Evolutionary conservation across 495 filamentous ascomycete genomes (phyloP).

Genomic region (Astrocystis sublimbata): DNA sequence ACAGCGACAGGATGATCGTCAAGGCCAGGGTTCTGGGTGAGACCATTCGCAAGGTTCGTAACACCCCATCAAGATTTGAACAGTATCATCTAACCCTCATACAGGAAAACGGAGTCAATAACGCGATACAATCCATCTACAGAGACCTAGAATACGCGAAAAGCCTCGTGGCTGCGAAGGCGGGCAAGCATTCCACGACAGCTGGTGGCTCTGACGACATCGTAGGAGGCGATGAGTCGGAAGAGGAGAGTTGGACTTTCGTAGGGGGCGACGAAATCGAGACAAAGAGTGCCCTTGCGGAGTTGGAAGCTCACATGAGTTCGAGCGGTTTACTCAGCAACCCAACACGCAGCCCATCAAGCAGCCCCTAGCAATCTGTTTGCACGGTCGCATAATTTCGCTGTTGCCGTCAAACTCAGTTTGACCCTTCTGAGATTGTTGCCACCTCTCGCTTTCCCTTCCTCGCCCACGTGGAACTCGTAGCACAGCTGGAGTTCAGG

Average conservation of each 20-base stretch:
- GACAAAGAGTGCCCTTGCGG: constrained; percentile 28
- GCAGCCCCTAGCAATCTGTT: constrained; percentile 11
- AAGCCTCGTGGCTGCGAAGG: constrained; percentile 68
- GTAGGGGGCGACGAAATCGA: constrained; percentile 43
- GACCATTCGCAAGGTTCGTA: constrained; percentile 79
- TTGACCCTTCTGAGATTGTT: too few relatives aligned
- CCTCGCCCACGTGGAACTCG: too few relatives aligned
- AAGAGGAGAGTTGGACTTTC: constrained; percentile 55
- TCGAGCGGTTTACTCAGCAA: constrained; percentile 18
- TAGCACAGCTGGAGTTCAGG: neutral
- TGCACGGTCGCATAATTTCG: constrained; percentile 12
- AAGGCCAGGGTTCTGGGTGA: constrained; percentile 81
- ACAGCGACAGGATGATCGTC: constrained; percentile 83
- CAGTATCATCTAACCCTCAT: constrained; percentile 17
- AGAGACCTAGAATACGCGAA: constrained; percentile 96
- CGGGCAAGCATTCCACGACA: constrained; percentile 49
- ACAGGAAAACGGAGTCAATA: constrained; percentile 86
- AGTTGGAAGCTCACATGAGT: constrained; percentile 24
- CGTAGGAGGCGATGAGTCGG: constrained; percentile 37
- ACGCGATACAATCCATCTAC: constrained; percentile 90
- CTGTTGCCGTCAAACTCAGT: neutral
- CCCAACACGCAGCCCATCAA: neutral
- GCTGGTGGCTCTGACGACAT: constrained; percentile 28
- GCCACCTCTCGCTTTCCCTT: too few relatives aligned
- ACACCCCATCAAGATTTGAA: constrained; percentile 2